These are phyloP conservation scores for Hypoxylon lienhwacheense DNA, from an alignment of 495 filamentous ascomycete species.

Conservation along the genomic window DNA sequence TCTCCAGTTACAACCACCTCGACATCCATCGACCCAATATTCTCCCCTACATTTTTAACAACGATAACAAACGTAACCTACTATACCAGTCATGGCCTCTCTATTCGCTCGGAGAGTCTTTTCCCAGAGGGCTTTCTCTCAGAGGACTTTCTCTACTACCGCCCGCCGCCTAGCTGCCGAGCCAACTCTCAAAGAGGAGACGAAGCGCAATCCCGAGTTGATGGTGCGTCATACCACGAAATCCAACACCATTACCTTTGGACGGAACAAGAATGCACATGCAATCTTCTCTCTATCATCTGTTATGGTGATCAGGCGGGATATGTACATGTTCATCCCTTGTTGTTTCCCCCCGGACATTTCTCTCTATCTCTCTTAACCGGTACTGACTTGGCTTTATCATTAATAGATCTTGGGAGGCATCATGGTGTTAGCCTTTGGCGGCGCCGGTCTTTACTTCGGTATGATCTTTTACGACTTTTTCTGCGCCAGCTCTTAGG, in stretches of 20 bases:
- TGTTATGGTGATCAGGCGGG: neutral
- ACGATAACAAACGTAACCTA: neutral
- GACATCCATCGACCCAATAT: no score
- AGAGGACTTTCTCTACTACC: constrained; percentile 47
- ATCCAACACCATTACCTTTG: neutral
- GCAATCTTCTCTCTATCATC: neutral
- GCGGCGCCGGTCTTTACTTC: constrained; percentile 85
- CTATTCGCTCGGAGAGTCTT: constrained; percentile 50
- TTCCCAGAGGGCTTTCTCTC: constrained; percentile 36
- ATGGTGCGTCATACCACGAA: constrained; percentile 46
- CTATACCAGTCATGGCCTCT: constrained; percentile 47
- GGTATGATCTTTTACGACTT: constrained; percentile 47
- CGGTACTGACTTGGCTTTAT: constrained; percentile 25
- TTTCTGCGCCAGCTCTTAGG: no score
- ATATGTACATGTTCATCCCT: neutral
- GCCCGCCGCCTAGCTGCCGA: constrained; percentile 48
- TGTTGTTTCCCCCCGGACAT: no score
- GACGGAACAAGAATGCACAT: neutral
- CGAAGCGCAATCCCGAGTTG: constrained; percentile 57
- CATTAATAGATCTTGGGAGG: constrained; percentile 74
- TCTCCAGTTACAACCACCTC: constrained; percentile 3
- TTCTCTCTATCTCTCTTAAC: neutral
- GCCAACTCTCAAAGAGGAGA: constrained; percentile 49
- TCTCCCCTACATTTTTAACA: neutral
- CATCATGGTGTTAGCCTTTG: constrained; percentile 88